A percentile compares a stretch with the other conserved stretches of the same genome.
phyloP scores from a whole-genome alignment of 441 rosid species.

The Adansonia rubrostipa region DNA sequence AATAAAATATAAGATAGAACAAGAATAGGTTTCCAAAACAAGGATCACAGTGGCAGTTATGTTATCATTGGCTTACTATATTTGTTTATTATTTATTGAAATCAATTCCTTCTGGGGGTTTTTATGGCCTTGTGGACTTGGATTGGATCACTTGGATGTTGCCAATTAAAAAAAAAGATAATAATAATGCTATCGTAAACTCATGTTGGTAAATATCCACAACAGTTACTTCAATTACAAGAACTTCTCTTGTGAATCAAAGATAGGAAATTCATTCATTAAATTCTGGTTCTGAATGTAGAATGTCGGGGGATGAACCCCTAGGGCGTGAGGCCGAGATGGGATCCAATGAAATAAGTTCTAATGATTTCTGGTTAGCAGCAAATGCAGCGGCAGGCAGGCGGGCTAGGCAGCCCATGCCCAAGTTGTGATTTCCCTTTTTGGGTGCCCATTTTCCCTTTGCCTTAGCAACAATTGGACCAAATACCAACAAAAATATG shows the following conservation, averaged over 20 bases:
- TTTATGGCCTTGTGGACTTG: not conserved
- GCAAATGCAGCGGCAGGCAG: not conserved
- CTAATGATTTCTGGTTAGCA: not conserved
- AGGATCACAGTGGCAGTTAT: not conserved
- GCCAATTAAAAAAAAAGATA: not conserved
- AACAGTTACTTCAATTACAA: too few species aligned
- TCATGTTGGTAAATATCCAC: too few species aligned
- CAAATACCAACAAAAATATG: not conserved
- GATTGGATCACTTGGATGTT: not conserved
- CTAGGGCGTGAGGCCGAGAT: not conserved
- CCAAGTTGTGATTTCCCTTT: not conserved
- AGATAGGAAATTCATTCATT: too few species aligned
- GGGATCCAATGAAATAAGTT: not conserved
- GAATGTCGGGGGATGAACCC: too few species aligned
- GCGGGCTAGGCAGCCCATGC: conserved; percentile 11
- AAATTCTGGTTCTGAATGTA: too few species aligned
- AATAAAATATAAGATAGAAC: not conserved
- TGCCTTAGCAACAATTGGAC: not conserved
- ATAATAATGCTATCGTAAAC: too few species aligned
- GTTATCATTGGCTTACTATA: conserved; percentile 13
- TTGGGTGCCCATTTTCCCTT: not conserved
- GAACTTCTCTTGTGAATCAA: too few species aligned
- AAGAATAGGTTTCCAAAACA: not conserved
- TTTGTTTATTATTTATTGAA: not conserved
- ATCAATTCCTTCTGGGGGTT: not conserved